These are phyloP conservation scores for Furcasterigmium furcatum DNA, from an alignment of 2,329 filamentous ascomycete genomes.

Conservation along the genomic window DNA sequence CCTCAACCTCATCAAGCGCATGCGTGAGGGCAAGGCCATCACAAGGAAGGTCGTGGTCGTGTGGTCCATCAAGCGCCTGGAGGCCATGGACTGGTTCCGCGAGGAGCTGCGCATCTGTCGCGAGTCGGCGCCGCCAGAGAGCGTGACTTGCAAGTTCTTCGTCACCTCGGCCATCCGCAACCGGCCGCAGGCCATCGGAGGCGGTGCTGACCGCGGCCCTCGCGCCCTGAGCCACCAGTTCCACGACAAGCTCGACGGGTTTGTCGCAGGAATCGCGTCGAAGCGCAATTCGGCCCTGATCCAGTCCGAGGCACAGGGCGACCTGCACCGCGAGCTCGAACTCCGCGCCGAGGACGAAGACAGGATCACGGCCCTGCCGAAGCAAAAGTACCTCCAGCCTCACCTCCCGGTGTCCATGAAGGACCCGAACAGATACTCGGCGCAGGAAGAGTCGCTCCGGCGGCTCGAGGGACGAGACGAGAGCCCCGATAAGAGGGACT, in stretches of 20 bases:
- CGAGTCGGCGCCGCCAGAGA: constrained; percentile 82
- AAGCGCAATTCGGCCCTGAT: constrained; percentile 86
- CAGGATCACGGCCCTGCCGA: constrained; percentile 76
- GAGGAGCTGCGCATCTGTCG: constrained; percentile 91
- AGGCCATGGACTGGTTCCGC: constrained; percentile 97
- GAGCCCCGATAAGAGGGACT: constrained; percentile 35
- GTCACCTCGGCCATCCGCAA: constrained; percentile 73
- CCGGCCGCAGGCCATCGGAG: constrained; percentile 16
- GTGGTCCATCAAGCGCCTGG: constrained; percentile 89
- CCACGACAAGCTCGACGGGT: constrained; percentile 83
- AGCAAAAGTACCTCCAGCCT: constrained; percentile 59
- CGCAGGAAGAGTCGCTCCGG: constrained; percentile 43
- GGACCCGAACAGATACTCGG: constrained; percentile 22
- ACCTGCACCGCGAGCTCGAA: constrained; percentile 75
- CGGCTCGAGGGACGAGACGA: constrained; percentile 46
- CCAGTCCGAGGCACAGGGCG: constrained; percentile 74
- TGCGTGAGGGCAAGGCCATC: constrained; percentile 91
- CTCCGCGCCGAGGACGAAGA: constrained; percentile 82
- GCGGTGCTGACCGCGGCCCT: constrained; percentile 38
- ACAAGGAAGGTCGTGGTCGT: constrained; percentile 87
- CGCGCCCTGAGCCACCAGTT: constrained; percentile 71
- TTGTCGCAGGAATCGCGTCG: constrained; percentile 80
- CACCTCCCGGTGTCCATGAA: constrained; percentile 24
- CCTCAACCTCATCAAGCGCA: constrained; percentile 90
- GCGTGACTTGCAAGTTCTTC: constrained; percentile 91